Conservation (phyloP, 1,139 yeast genomes). For the Pichia sp. region DNA sequence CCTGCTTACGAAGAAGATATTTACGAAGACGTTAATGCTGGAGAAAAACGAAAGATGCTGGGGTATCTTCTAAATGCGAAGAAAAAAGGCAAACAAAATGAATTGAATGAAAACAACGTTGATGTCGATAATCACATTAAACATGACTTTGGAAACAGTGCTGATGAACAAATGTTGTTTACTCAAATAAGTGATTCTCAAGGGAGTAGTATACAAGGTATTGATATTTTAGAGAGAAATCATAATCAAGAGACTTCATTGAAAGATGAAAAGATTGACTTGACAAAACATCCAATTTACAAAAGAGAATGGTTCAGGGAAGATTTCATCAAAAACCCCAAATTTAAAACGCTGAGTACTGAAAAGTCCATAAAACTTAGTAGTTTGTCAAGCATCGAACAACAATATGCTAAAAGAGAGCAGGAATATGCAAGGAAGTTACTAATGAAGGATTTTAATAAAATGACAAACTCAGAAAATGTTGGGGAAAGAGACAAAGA, state of each 20-base stretch:
- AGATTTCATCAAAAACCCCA: conserved; percentile 22
- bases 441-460: conserved; percentile 16
- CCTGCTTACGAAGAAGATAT: neutral
- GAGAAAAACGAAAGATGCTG: neutral
- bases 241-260: neutral
- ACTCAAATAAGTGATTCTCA: neutral
- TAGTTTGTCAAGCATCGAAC: conserved; percentile 1
- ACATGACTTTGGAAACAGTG: neutral
- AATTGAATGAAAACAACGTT: too few relatives aligned
- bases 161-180: neutral
- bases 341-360: conserved; percentile 2
- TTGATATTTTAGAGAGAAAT: too few relatives aligned
- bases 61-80: too few relatives aligned
- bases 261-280: neutral
- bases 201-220: neutral
- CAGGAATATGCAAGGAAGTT: conserved; percentile 14
- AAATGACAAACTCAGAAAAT: conserved; percentile 11
- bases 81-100: too few relatives aligned
- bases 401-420: conserved; percentile 12
- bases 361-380: conserved; percentile 2
- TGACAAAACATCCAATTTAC: conserved; percentile 17
- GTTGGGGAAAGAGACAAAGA: neutral
- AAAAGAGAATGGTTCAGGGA: conserved; percentile 24
- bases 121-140: neutral
- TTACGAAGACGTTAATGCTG: neutral